These are phyloP conservation scores for Leishmania tarentolae DNA, from an alignment of 208 protist genomes.

Conservation along the genomic window DNA sequence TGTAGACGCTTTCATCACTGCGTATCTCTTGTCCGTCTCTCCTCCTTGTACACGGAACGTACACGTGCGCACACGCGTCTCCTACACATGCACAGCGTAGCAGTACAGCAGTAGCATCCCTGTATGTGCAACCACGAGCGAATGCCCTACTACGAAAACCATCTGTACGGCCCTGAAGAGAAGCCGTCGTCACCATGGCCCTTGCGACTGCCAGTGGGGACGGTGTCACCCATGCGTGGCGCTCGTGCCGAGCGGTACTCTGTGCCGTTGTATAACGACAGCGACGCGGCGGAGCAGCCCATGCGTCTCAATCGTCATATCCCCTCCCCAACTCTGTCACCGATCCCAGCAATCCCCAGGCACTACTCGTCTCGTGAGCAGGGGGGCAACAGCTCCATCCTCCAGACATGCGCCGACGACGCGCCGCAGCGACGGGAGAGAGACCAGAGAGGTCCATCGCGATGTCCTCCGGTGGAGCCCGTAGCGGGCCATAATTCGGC, in stretches of 20 bases:
- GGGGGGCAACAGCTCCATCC: background rate
- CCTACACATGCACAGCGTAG: background rate
- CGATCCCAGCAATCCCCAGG: constrained; percentile 11
- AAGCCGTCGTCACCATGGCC: background rate
- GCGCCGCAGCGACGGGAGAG: background rate
- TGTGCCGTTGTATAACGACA: constrained; percentile 1
- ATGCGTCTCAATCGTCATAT: constrained; percentile 16
- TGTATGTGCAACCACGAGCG: background rate
- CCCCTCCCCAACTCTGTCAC: constrained; percentile 21
- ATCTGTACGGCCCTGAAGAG: background rate
- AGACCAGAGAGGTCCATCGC: background rate
- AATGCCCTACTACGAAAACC: constrained; percentile 18
- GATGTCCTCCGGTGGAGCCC: background rate
- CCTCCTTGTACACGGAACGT: background rate
- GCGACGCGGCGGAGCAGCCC: constrained; percentile 6
- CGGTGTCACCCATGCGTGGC: background rate
- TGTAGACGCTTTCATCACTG: background rate
- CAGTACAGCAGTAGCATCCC: background rate
- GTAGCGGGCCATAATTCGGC: background rate
- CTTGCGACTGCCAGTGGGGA: background rate
- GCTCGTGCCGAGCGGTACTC: background rate
- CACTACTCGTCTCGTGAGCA: constrained; percentile 23
- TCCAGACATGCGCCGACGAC: background rate
- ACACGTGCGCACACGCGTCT: background rate
- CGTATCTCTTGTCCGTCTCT: background rate